Conservation (phyloP, 768 basidiomycete species). For the Tulasnella sp. region DNA sequence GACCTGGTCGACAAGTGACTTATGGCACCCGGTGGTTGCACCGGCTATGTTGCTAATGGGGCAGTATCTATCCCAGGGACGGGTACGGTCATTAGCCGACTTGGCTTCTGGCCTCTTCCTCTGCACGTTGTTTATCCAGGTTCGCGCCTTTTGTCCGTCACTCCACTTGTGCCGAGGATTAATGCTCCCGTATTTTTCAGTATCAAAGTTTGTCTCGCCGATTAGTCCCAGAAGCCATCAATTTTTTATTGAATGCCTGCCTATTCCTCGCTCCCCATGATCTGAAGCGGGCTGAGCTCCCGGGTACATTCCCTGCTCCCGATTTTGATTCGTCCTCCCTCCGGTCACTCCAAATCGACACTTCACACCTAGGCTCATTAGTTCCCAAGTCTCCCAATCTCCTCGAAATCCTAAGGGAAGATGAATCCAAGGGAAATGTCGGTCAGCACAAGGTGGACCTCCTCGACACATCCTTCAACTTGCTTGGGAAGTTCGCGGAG, state of each 20-base stretch:
- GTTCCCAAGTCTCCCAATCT: slow-evolving; percentile 50
- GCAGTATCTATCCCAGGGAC: slow-evolving; percentile 80
- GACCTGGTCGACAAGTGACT: slow-evolving; percentile 92
- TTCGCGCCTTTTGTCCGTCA: slow-evolving; percentile 31
- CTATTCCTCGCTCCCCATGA: slow-evolving; percentile 68
- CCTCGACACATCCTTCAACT: slow-evolving; percentile 56
- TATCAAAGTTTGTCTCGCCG: slow-evolving; percentile 84
- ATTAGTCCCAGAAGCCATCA: slow-evolving; percentile 82
- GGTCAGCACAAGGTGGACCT: slow-evolving; percentile 74
- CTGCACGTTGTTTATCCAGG: slow-evolving; percentile 63
- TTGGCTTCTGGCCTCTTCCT: slow-evolving; percentile 84
- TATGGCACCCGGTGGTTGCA: slow-evolving; percentile 83
- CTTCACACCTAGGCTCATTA: slow-evolving; percentile 43
- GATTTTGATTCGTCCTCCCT: slow-evolving; percentile 59
- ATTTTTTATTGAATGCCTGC: slow-evolving; percentile 69
- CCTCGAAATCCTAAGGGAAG: slow-evolving; percentile 41
- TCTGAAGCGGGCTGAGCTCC: slow-evolving; percentile 50
- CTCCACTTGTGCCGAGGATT: neutral
- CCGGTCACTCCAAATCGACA: slow-evolving; percentile 42
- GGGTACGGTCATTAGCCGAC: slow-evolving; percentile 71
- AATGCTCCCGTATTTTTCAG: slow-evolving; percentile 41
- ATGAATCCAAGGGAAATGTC: slow-evolving; percentile 35
- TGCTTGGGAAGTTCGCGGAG: slow-evolving; percentile 66
- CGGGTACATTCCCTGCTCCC: slow-evolving; percentile 67
- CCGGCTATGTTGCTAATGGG: slow-evolving; percentile 86